Evolutionary conservation across 2,329 filamentous ascomycete genomes (phyloP), one percentile per base, ranked within the genome.

Genomic region (Phaeomoniella chlamydospora): DNA sequence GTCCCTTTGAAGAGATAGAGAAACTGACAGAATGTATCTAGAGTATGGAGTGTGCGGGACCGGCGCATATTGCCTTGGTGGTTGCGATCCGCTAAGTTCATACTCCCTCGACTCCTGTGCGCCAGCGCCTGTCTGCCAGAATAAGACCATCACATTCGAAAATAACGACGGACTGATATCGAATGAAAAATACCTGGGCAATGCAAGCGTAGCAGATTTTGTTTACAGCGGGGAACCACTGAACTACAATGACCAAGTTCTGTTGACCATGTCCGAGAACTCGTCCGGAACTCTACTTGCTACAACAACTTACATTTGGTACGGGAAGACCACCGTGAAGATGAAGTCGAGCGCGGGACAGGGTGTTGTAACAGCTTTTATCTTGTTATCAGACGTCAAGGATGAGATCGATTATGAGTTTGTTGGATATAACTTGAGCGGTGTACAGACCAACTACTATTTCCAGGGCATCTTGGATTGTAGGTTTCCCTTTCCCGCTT

Each of bases 371-470:
- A 92, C 86, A 2, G 88, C 86, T 18, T 98, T 98, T 55, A 98
- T 98, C 56, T 67, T 96, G 52, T 75, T 94, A 58, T 87, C 82
- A 22, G 88, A 96, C 51, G 81, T 92, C 52, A 93, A 94, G 69
- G 90, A 98, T 53, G 90, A 98, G 61, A 94, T 98, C 50, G 90
- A 98, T 63, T 96, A 85, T 55, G 90, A 98, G 58, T 96, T 81
- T 56, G 72, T 98, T 37, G 90, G 90, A 45, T 72, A 72, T 31
- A 83, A 94, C 51, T 66, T 93, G 42, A 53, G 66, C 33, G 72
- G 70, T 43, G 83, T 80, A 13, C 87, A 98, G 65, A 90, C 86
- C 54, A 98, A 98, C 65, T 98, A 77, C 67, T 98, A 94, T 63
- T 94, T 80, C 64, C 87, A 94, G 63, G 90, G 90, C 52, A 79